A percentile compares a stretch with the other conserved stretches of the same genome.
These are phyloP conservation scores for Candolleomyces efflorescens DNA, from an alignment of 768 basidiomycete genomes.

Conservation along the genomic window DNA sequence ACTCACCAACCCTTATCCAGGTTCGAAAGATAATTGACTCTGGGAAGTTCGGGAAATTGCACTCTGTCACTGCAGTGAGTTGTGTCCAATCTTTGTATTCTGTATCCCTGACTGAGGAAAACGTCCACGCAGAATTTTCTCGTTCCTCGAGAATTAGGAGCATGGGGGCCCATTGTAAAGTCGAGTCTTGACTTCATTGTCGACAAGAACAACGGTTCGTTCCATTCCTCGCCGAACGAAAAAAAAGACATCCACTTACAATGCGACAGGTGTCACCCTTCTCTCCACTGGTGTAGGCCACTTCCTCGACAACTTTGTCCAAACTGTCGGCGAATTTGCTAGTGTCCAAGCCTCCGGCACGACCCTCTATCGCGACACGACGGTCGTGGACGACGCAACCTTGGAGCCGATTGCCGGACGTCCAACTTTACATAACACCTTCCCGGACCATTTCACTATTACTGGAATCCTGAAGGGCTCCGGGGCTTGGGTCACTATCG, in stretches of 20 bases:
- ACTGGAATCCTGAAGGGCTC: constrained; percentile 5
- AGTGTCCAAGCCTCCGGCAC: constrained; percentile 5
- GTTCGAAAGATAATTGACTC: constrained; percentile 23
- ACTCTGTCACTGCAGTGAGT: constrained; percentile 12
- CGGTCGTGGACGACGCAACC: constrained; percentile 4
- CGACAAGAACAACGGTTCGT: not conserved
- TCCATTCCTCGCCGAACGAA: not conserved
- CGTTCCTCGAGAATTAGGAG: not conserved
- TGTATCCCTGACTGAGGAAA: not conserved
- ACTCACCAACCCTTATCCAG: not conserved
- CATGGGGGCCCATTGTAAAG: not conserved
- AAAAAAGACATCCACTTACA: not conserved
- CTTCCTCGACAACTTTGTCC: constrained; percentile 9
- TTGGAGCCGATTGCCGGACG: constrained; percentile 1
- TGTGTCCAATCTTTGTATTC: not conserved
- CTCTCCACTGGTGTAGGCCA: constrained; percentile 4
- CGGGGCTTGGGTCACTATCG: constrained; percentile 4
- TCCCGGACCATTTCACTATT: constrained; percentile 8
- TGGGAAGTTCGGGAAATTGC: constrained; percentile 26
- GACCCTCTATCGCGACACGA: constrained; percentile 3
- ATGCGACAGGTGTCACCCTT: not conserved
- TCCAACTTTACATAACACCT: not conserved
- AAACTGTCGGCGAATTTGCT: constrained; percentile 8
- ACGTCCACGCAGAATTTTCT: not conserved
- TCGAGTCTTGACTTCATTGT: not conserved